Base-by-base conservation (phyloP, 768 basidiomycete species). In the Lentinula sp. region DNA sequence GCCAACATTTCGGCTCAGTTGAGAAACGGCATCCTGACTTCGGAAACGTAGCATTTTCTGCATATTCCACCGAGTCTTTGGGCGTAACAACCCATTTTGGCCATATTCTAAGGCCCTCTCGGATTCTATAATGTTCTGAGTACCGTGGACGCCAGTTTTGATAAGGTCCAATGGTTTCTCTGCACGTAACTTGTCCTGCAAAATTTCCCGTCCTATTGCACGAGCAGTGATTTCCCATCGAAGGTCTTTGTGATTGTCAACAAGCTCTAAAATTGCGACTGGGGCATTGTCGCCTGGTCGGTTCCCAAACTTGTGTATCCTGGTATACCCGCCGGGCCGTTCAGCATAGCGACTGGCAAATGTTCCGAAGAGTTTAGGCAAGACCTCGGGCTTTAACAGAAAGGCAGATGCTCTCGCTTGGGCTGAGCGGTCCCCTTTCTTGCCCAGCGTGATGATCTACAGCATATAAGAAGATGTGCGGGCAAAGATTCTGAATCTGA, bases 201-300 rank as follows among this genome's bases (percentile, higher is more conserved):
- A 68, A 39, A 93, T 66, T 68, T 98, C 95, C 79, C 91, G 85
- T 0, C 94, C 97, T 35, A 95, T 81, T 1, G 92, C 85, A 57
- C 92, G 85, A 23, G 96, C 90, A 15, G 91, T 88, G 79, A 95
- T 85, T 71, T 95, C 93, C 70, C 87, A 90, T 62, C 87, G 86
- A 46, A 98, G 76, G 75, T 99, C 97, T 61, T 83, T 79, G 15
- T 93, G 93, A 68, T 91, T 90, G 77, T 98, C 97, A 35, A 98
- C 95, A n/a, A 99, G 79, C 71, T 96, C 93, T 48, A 99, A 73
- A 64, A 99, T 85, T 3, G 95, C 95, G 67, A 88, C 81, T 1
- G 95, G 93, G 28, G 97, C 97, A 67, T 95, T 92, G 77, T 99
- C 97, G 13, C 95, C 95, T 60, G 76, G 79, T 5, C 96, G 85